Evolutionary conservation across 2,329 filamentous ascomycete species (phyloP), one percentile per base, ranked within the genome.

Genomic region (Cordyceps pruinosa): DNA sequence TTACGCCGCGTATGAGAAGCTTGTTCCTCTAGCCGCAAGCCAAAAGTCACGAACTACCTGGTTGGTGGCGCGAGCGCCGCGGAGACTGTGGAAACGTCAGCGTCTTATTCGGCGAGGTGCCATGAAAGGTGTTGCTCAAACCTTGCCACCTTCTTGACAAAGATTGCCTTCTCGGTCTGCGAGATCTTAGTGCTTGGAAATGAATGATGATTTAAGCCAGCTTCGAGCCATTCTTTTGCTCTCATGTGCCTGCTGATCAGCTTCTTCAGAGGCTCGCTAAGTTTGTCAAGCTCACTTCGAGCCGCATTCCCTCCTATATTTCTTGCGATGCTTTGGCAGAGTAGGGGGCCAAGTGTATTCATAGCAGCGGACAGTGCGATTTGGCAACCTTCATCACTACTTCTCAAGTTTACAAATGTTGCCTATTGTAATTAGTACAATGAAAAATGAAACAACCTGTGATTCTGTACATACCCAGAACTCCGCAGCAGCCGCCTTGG

Each of bases 21-120:
- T 83, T 1, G 78, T 77, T 7, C 81, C 81, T 60, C 87, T 76
- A 60, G 85, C 86, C 2, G 79, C 76, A n/a, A 89, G 71, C 84
- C 86, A 91, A 66, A 90, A 90, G 30, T 89, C 85, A 58, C 82
- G 80, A 3, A 89, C 82, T 1, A 88, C 76, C 56, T 84, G 79
- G 61, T 86, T 88, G 3, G 87, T 89, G 50, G 77, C 73, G 61
- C 80, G 77, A 1, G 80, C 76, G 8, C 88, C 87, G 39, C 88
- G 77, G 34, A 89, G 73, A 65, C 83, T 86, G 57, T 9, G 4
- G 13, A 44, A 19, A n/a, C 37, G 42, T 37, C n/a, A 32, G n/a
- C 4, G 5, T 52, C 61, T 26, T 25, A 4, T 35, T 48, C 12
- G 21, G 23, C 17, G 25, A n/a, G 17, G 17, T 47, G n/a, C 7